phyloP scores from a whole-genome alignment of 495 filamentous ascomycete genomes.

The Penicillium canariense region DNA sequence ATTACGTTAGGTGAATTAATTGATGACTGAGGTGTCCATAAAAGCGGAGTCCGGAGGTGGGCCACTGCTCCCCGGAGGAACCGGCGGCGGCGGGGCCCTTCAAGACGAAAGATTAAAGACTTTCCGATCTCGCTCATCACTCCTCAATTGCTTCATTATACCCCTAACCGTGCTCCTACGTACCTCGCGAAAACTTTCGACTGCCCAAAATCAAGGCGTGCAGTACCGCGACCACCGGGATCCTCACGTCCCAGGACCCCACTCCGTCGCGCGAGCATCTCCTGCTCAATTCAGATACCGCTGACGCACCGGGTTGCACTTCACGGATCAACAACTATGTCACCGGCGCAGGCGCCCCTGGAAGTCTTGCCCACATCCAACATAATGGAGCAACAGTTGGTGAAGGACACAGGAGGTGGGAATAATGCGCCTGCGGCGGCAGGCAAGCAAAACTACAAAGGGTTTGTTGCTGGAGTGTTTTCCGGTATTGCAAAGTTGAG shows the following conservation, averaged over 20 bases:
- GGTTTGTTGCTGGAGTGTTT: slow-evolving; percentile 92
- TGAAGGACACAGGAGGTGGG: slow-evolving; percentile 4
- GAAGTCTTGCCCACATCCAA: slow-evolving; percentile 11
- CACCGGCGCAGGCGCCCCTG: slow-evolving; percentile 28
- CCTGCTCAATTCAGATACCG: slow-evolving; percentile 9
- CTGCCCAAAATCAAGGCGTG: neutral
- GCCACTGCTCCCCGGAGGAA: slow-evolving; percentile 31
- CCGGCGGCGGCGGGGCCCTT: slow-evolving; percentile 33
- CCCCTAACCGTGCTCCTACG: neutral
- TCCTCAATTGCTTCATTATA: slow-evolving; percentile 10
- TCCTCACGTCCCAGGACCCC: neutral
- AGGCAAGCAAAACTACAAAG: slow-evolving; percentile 65
- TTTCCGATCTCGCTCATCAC: slow-evolving; percentile 10
- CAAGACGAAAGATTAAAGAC: slow-evolving; percentile 12
- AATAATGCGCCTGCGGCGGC: slow-evolving; percentile 15
- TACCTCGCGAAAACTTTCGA: neutral
- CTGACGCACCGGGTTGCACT: slow-evolving; percentile 6
- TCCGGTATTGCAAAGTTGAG: slow-evolving; percentile 88
- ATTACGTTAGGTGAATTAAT: neutral
- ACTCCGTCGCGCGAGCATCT: neutral
- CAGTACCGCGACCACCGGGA: neutral
- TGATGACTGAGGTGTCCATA: slow-evolving; percentile 18
- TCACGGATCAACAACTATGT: slow-evolving; percentile 16
- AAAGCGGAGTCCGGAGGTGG: slow-evolving; percentile 25
- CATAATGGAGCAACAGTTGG: slow-evolving; percentile 14